Evolutionary conservation across 495 filamentous ascomycete species (phyloP).

Genomic region (Aspergillus heteromorphus): DNA sequence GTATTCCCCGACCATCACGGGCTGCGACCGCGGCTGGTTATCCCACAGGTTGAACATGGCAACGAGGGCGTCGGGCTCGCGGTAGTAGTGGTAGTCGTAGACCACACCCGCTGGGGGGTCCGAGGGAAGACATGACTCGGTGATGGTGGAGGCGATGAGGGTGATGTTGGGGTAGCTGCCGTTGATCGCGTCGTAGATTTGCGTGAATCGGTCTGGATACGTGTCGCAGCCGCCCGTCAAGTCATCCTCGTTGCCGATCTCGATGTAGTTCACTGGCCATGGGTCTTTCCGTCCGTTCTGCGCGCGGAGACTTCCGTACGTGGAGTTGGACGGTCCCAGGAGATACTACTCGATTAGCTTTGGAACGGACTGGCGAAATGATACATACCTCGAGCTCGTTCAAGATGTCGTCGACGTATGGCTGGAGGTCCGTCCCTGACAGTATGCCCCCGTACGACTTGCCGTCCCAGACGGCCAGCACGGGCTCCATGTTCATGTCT

Average conservation of each 20-base stretch:
- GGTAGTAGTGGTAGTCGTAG: slow-evolving; percentile 48
- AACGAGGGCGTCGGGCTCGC: slow-evolving; percentile 43
- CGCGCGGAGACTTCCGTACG: slow-evolving; percentile 38
- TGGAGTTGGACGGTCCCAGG: slow-evolving; percentile 22
- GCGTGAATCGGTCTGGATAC: slow-evolving; percentile 40
- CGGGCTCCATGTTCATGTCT: slow-evolving; percentile 53
- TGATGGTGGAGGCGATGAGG: slow-evolving; percentile 35
- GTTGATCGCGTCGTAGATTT: slow-evolving; percentile 42
- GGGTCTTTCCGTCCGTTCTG: slow-evolving; percentile 39
- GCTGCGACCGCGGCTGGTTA: slow-evolving; percentile 37
- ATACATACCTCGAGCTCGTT: slow-evolving; percentile 54
- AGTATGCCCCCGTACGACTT: slow-evolving; percentile 51
- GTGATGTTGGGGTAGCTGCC: slow-evolving; percentile 41
- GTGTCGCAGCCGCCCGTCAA: slow-evolving; percentile 35
- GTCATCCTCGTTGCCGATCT: slow-evolving; percentile 55
- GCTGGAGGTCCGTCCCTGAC: slow-evolving; percentile 27
- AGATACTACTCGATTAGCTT: slow-evolving; percentile 20
- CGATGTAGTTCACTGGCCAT: slow-evolving; percentile 44
- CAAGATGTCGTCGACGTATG: slow-evolving; percentile 51
- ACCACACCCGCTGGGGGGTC: slow-evolving; percentile 28
- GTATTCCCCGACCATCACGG: slow-evolving; percentile 51
- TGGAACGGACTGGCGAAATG: too few species aligned
- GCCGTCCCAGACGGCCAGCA: slow-evolving; percentile 57
- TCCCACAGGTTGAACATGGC: slow-evolving; percentile 53
- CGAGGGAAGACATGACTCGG: slow-evolving; percentile 24